Evolutionary conservation across 768 basidiomycete genomes (phyloP), one percentile per base, ranked within the genome.

Genomic region (Mycena pura): DNA sequence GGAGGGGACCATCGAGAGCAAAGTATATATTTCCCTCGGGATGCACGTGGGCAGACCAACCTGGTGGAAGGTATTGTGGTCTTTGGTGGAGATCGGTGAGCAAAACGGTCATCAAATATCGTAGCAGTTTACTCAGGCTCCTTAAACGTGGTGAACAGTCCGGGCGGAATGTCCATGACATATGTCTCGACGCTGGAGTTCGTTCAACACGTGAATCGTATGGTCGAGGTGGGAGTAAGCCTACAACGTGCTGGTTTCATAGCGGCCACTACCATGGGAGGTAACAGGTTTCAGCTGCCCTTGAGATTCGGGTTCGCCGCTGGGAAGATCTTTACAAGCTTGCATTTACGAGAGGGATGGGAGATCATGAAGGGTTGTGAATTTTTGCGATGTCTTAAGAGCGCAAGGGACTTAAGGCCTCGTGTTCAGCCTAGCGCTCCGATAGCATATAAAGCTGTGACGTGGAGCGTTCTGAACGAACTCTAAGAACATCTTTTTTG

Each of bases 21-120:
- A 83, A 88, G 65, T 89, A 90, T 1, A 73, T 54, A 57, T 86
- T 81, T 15, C 88, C 88, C 64, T 89, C 88, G 0, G 88, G 87
- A 47, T 90, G 86, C 1, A 78, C 73, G 31, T 79, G 70, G 1
- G 75, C 66, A 1, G 71, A 67, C 88, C 88, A 89, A 14, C 74
- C 64, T 7, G 65, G 70, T 5, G 82, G 82, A n/a, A 86, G 71
- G 58, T 84, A 83, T 28, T 29, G 25, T 6, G 54, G 63, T 32
- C 54, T n/a, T 58, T 34, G 24, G 13, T 14, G 36, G 10, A 27
- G 8, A 21, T 58, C n/a, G 49, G 46, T 9, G 17, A 53, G 6
- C 19, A 29, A 3, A 2, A 25, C 17, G 2, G 17, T 21, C 32
- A 15, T 17, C 10, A 24, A 19, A 41, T 25, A 34, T n/a, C 3